Conservation (phyloP, 768 basidiomycete genomes). For the Pleurotus giganteus region DNA sequence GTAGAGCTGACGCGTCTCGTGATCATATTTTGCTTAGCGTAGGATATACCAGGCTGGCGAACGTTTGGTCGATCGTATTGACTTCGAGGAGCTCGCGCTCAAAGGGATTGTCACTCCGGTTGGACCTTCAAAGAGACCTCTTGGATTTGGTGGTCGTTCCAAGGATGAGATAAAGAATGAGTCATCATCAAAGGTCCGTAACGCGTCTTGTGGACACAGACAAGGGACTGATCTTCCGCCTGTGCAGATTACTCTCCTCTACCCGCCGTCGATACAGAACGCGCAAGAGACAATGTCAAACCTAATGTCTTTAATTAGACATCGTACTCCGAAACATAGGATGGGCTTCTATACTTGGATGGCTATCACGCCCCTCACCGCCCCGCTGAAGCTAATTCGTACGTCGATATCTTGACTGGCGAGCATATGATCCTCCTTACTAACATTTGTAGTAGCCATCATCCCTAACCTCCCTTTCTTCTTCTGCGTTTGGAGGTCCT, state of each 20-base stretch:
- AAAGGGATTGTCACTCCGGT: constrained; percentile 70
- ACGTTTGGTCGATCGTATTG: constrained; percentile 65
- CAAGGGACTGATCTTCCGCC: not conserved
- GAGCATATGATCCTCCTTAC: not conserved
- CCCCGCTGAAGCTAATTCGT: constrained; percentile 78
- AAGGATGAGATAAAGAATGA: constrained; percentile 18
- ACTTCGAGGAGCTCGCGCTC: constrained; percentile 79
- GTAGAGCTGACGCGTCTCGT: not conserved
- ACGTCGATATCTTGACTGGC: not conserved
- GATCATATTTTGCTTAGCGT: constrained; percentile 35
- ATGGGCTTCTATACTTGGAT: constrained; percentile 69
- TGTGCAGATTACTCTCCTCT: constrained; percentile 59
- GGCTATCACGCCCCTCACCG: constrained; percentile 65
- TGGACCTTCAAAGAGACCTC: constrained; percentile 47
- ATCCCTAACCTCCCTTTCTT: constrained; percentile 86
- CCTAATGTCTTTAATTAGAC: constrained; percentile 47
- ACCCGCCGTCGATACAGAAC: constrained; percentile 46
- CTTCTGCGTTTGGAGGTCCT: constrained; percentile 82
- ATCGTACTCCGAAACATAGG: constrained; percentile 61
- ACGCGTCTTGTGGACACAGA: not conserved
- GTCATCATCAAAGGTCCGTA: not conserved
- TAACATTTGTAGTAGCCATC: constrained; percentile 44
- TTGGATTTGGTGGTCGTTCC: constrained; percentile 16
- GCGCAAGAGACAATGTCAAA: constrained; percentile 38
- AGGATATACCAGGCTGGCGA: constrained; percentile 64